These are phyloP conservation scores for Letharia lupina DNA, from an alignment of 495 filamentous ascomycete genomes.

Conservation along the genomic window DNA sequence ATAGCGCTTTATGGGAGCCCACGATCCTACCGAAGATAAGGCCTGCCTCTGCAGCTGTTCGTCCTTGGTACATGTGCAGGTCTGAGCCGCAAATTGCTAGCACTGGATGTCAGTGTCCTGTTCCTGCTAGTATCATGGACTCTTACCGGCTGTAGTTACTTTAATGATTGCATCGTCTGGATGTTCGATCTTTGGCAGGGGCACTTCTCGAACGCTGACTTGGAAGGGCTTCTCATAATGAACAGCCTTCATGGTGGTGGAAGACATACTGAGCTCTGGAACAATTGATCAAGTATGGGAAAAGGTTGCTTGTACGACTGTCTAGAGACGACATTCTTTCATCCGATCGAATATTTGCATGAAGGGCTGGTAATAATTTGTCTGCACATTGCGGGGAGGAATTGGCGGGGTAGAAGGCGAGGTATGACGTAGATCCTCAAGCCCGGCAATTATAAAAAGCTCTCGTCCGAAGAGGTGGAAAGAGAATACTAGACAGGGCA, in stretches of 20 bases:
- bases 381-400: slow-evolving; percentile 17
- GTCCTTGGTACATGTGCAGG: slow-evolving; percentile 40
- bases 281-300: neutral
- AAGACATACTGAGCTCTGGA: slow-evolving; percentile 14
- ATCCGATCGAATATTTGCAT: neutral
- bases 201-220: slow-evolving; percentile 43
- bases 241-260: slow-evolving; percentile 45
- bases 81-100: slow-evolving; percentile 46
- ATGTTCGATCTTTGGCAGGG: slow-evolving; percentile 43
- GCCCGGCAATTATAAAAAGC: slow-evolving; percentile 1
- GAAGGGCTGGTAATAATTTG: neutral
- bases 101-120: slow-evolving; percentile 4
- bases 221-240: slow-evolving; percentile 46
- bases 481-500: neutral
- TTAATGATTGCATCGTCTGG: slow-evolving; percentile 49
- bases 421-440: slow-evolving; percentile 14
- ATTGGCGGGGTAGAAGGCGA: slow-evolving; percentile 11
- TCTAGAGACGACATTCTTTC: too few relatives aligned
- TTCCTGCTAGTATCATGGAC: too few relatives aligned
- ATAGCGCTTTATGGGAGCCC: neutral
- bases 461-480: neutral
- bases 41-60: slow-evolving; percentile 43
- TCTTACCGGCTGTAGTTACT: slow-evolving; percentile 43
- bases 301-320: neutral
- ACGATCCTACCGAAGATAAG: slow-evolving; percentile 39